Conservation (phyloP, 2,329 filamentous ascomycete genomes). For the Stemphylium beticola region DNA sequence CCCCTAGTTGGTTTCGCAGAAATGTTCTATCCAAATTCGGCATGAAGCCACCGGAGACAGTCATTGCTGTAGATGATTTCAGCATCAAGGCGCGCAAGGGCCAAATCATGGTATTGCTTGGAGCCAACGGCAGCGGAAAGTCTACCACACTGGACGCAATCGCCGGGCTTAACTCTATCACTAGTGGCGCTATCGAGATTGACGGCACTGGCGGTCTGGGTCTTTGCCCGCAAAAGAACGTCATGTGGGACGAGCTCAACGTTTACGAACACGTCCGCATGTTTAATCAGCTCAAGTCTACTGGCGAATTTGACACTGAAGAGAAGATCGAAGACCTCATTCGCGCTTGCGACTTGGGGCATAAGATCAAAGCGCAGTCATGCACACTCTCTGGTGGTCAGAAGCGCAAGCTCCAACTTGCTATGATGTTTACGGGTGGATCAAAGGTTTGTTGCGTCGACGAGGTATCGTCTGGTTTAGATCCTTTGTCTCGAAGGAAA, state of each 20-base stretch:
- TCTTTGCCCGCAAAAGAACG: constrained; percentile 91
- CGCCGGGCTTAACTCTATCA: constrained; percentile 78
- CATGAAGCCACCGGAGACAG: constrained; percentile 63
- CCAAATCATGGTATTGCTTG: constrained; percentile 84
- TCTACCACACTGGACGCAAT: constrained; percentile 89
- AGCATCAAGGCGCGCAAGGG: constrained; percentile 74
- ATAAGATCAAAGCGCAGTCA: constrained; percentile 74
- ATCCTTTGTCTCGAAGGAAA: constrained; percentile 84
- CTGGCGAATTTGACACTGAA: constrained; percentile 58
- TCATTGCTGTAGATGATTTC: constrained; percentile 79
- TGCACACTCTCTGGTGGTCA: constrained; percentile 88
- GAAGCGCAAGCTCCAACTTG: constrained; percentile 88
- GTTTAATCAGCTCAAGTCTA: constrained; percentile 81
- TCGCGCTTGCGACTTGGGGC: constrained; percentile 72
- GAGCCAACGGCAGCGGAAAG: constrained; percentile 90
- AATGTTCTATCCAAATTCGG: constrained; percentile 55
- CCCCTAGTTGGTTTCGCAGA: constrained; percentile 65
- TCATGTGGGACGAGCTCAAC: constrained; percentile 87
- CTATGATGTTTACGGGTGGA: constrained; percentile 94
- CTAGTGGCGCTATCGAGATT: constrained; percentile 76
- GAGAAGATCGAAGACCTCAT: constrained; percentile 69
- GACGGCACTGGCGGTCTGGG: constrained; percentile 81
- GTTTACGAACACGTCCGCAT: constrained; percentile 84
- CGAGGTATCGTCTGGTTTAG: constrained; percentile 86
- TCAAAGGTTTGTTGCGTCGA: constrained; percentile 89